phyloP scores from a whole-genome alignment of 2,329 filamentous ascomycete genomes.

The Talaromyces atroroseus region DNA sequence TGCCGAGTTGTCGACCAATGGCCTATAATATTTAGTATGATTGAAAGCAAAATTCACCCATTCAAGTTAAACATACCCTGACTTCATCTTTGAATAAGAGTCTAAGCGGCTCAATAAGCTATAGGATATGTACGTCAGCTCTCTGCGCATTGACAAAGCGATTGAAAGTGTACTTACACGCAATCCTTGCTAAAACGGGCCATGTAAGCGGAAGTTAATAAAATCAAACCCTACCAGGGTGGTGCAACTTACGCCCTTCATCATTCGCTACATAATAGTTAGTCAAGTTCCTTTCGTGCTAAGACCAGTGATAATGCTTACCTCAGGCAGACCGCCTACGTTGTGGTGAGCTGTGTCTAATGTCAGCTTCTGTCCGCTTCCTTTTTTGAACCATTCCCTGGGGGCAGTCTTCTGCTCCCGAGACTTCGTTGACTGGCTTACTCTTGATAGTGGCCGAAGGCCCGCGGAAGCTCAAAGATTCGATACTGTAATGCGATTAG shows the following conservation, averaged over 20 bases:
- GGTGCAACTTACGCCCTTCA: conserved; percentile 30
- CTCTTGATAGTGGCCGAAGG: conserved; percentile 66
- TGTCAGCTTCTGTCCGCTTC: conserved; percentile 1
- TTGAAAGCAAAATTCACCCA: no score
- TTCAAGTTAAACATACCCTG: no score
- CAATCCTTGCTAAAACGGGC: neutral
- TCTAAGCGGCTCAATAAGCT: conserved; percentile 67
- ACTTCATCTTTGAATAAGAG: conserved; percentile 69
- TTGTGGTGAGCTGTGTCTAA: conserved; percentile 47
- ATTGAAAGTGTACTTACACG: neutral
- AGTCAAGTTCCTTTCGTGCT: conserved; percentile 4
- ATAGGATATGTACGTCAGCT: conserved; percentile 16
- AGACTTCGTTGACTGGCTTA: conserved; percentile 43
- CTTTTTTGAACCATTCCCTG: no score
- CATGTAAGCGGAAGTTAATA: conserved; percentile 10
- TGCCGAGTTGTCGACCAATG: conserved; percentile 64
- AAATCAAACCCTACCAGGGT: neutral
- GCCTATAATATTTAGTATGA: conserved; percentile 20
- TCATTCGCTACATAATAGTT: conserved; percentile 41
- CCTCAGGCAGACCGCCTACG: conserved; percentile 60
- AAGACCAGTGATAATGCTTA: neutral
- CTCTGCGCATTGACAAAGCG: neutral
- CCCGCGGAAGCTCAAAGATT: conserved; percentile 67
- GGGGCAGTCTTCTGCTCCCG: no score
- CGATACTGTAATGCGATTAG: conserved; percentile 40